Conservation (phyloP, 2,329 filamentous ascomycete species). For the Scedosporium dehoogii region DNA sequence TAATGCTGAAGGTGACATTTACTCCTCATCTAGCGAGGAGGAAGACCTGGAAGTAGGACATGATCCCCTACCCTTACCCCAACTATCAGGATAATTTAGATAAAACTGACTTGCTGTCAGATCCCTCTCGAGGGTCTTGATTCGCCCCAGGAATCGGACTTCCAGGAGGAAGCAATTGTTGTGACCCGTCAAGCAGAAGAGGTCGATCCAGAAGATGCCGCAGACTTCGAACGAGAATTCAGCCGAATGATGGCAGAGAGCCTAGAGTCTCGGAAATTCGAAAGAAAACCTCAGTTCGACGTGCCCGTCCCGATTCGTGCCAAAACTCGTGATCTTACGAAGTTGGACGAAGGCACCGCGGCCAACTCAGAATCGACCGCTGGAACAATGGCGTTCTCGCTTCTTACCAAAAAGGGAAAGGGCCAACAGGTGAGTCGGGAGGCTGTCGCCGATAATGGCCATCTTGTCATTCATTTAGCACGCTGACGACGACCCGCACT, state of each 20-base stretch:
- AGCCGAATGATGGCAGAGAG: conserved; percentile 98
- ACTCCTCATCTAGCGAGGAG: conserved; percentile 41
- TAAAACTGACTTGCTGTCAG: not conserved
- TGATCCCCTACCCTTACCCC: not conserved
- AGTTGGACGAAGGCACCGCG: conserved; percentile 15
- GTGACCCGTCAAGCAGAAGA: conserved; percentile 87
- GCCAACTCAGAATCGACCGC: not conserved
- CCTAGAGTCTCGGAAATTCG: conserved; percentile 88
- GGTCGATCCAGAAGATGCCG: conserved; percentile 85
- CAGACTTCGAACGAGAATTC: conserved; percentile 95
- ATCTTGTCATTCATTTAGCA: not conserved
- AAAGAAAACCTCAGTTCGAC: conserved; percentile 89
- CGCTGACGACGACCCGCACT: conserved; percentile 7
- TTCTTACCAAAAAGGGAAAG: conserved; percentile 93
- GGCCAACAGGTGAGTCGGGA: conserved; percentile 63
- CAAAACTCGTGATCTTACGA: conserved; percentile 50
- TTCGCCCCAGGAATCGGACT: conserved; percentile 49
- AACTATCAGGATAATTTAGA: not conserved
- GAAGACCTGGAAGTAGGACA: conserved; percentile 28
- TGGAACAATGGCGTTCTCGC: conserved; percentile 85
- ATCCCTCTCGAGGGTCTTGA: conserved; percentile 25
- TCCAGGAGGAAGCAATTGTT: conserved; percentile 80
- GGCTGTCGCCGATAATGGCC: not conserved
- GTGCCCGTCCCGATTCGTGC: conserved; percentile 88
- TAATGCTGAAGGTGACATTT: conserved; percentile 57